Evolutionary conservation across 129 eudicot genomes (phyloP).

Genomic region (Escallonia rubra): DNA sequence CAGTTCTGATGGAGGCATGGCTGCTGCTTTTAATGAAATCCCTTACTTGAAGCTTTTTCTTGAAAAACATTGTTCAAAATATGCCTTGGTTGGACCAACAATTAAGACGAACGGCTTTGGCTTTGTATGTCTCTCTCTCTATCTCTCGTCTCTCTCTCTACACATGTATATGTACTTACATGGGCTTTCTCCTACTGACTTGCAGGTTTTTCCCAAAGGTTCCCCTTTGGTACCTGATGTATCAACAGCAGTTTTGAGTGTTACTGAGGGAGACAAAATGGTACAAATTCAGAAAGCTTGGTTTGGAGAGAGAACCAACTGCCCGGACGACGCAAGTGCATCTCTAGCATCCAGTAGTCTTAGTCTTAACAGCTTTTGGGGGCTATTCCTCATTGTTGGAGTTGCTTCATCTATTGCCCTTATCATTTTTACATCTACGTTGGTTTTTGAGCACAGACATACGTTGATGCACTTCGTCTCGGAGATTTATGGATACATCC

Average conservation of each 20-base stretch:
- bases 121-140: conserved; percentile 31
- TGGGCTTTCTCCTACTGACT: not conserved
- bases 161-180: no score
- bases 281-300: conserved; percentile 34
- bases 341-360: conserved; percentile 27
- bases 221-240: conserved; percentile 48
- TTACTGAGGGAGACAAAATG: conserved; percentile 39
- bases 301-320: conserved; percentile 19
- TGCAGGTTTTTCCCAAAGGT: conserved; percentile 51
- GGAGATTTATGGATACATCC: not conserved
- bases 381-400: conserved; percentile 41
- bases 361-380: conserved; percentile 39
- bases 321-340: conserved; percentile 16
- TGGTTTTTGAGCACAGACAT: not conserved
- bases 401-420: conserved; percentile 16
- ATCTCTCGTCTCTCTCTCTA: not conserved
- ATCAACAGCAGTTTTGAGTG: conserved; percentile 44
- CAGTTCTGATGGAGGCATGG: conserved; percentile 26
- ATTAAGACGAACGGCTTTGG: conserved; percentile 37
- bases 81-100: conserved; percentile 25
- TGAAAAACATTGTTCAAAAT: conserved; percentile 24
- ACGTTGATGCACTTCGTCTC: not conserved
- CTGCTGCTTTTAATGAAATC: conserved; percentile 36
- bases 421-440: not conserved
- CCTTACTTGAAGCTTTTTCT: conserved; percentile 34